Evolutionary conservation across 176 grass and related monocot genomes (phyloP), one percentile per base, ranked within the genome.

Genomic region (Pontederia crassipes): DNA sequence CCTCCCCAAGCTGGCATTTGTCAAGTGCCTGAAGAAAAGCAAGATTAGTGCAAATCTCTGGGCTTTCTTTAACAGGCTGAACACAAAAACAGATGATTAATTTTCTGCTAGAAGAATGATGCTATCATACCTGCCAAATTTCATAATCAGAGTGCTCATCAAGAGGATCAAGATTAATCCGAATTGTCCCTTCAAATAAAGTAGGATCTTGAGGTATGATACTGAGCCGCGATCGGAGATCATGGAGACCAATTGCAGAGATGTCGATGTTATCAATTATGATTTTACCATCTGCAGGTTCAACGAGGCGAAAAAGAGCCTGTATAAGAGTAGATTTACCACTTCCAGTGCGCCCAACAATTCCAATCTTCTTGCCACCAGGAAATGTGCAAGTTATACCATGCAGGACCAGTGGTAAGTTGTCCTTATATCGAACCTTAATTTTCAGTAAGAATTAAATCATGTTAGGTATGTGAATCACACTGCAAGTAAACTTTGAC

Each of bases 261-360:
- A 89, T 85, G 54, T 98, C 87, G 2, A 98, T 49, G 47, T 57
- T 17, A 13, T 98, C 93, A 13, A 98, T 89, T 49, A 89, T 75
- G 74, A 98, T 83, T 83, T 71, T 81, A 45, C 93, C 93, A 73
- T 45, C 78, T 11, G 60, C 45, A 56, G 93, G 93, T 77, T 92
- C 93, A 76, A 98, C 82, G 55, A 98, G 74, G 53, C 93, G 87
- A 68, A 98, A 98, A 58, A 98, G 81, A 16, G 93, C 84, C 79
- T 98, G 93, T 61, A 98, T 98, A 77, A 98, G 93, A 61, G 93
- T 98, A 67, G 93, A 98, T 87, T 98, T 98, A 32, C 93, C 93
- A 9, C 93, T 98, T 78, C 93, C 93, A 71, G 93, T 98, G 61
- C 93, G 81, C 45, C 93, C 93, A 27, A 98, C 93, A 81, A 98